Conservation (phyloP, 371 early-diverging fungal species). For the Lichtheimia ramosa region DNA sequence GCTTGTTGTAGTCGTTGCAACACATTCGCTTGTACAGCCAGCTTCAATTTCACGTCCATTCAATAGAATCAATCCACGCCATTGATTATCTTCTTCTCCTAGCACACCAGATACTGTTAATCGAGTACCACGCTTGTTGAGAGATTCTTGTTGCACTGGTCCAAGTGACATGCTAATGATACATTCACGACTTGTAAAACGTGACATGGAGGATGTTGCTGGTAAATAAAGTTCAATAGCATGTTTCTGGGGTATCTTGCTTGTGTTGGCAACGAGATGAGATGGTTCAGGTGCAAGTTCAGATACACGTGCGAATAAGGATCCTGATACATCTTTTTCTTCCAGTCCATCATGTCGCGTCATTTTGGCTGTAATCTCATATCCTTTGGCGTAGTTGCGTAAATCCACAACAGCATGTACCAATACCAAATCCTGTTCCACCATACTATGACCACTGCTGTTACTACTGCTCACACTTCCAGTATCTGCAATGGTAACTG, state of each 20-base stretch:
- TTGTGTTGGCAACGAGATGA: constrained; percentile 14
- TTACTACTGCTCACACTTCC: neutral
- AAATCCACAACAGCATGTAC: constrained; percentile 36
- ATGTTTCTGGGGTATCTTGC: constrained; percentile 13
- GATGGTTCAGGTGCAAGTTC: constrained; percentile 26
- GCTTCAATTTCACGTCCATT: constrained; percentile 18
- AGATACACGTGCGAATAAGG: constrained; percentile 15
- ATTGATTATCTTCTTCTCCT: constrained; percentile 28
- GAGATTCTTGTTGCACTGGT: constrained; percentile 20
- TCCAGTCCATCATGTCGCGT: constrained; percentile 5
- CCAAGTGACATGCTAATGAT: constrained; percentile 14
- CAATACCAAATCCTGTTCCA: constrained; percentile 19
- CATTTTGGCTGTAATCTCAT: constrained; percentile 17
- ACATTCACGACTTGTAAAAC: constrained; percentile 12
- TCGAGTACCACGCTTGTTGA: constrained; percentile 10
- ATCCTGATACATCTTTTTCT: constrained; percentile 16
- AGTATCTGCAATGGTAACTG: neutral
- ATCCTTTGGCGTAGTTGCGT: constrained; percentile 42
- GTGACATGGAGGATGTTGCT: neutral
- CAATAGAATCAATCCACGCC: constrained; percentile 19
- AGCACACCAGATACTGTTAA: constrained; percentile 34
- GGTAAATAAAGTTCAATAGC: constrained; percentile 6
- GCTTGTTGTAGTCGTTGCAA: neutral
- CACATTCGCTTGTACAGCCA: neutral
- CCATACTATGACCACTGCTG: neutral